Evolutionary conservation across 768 basidiomycete genomes (phyloP).

Genomic region (Tylopilus rubrobrunneus): DNA sequence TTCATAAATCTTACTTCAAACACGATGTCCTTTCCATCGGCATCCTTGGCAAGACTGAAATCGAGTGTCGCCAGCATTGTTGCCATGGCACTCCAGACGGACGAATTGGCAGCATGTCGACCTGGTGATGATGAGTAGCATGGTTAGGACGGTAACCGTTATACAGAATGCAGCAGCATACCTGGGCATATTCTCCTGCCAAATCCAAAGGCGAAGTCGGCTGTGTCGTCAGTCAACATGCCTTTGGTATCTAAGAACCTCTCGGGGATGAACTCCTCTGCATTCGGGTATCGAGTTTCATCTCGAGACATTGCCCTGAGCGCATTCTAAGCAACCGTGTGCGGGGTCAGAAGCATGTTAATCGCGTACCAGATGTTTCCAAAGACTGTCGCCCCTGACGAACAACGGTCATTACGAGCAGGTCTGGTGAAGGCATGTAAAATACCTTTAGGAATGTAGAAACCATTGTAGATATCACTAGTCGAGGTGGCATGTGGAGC

Average conservation of each 20-base stretch:
- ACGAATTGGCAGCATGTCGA: conserved; percentile 3
- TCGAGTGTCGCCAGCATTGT: conserved; percentile 22
- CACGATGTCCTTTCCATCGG: conserved; percentile 1
- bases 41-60: conserved; percentile 11
- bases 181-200: conserved; percentile 17
- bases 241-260: conserved; percentile 9
- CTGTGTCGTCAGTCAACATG: conserved; percentile 7
- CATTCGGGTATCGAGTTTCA: conserved; percentile 16
- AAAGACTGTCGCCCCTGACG: conserved; percentile 10
- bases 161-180: neutral
- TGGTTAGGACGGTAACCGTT: neutral
- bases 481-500: conserved; percentile 24
- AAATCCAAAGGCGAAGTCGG: conserved; percentile 17
- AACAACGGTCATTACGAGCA: neutral
- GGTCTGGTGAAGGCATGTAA: neutral
- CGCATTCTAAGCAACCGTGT: neutral
- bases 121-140: conserved; percentile 5
- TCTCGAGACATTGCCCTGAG: conserved; percentile 19
- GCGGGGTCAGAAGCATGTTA: neutral
- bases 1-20: conserved; percentile 5
- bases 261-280: conserved; percentile 14
- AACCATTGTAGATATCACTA: conserved; percentile 41
- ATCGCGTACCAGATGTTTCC: conserved; percentile 12
- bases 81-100: conserved; percentile 10
- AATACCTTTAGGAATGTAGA: conserved; percentile 48